Base-by-base conservation (phyloP, 768 basidiomycete species). In the Russula sp. region DNA sequence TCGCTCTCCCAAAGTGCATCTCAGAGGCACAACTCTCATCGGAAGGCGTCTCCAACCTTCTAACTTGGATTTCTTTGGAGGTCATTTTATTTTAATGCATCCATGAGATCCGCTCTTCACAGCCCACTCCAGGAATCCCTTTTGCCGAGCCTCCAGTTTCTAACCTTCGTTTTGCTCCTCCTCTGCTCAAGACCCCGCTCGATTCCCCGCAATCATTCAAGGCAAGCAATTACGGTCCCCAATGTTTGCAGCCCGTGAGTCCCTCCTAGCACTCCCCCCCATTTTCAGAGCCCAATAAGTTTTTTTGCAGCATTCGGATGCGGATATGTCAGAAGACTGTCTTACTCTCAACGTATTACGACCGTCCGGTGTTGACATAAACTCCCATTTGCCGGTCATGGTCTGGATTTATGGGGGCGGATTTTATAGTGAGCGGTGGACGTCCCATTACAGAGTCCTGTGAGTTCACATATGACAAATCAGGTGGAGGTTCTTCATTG, bases 291-390 rank as follows among this genome's bases (percentile, higher is more conserved):
- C 44, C 5, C 6, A 35, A 47, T 8, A 22, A 45, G 27, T 27
- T 20, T 6, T n/a, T 42, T 8, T 14, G n/a, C 32, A 49, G 53
- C 11, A 2, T 37, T 35, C 57, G 55, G 16, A 47, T 32, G 35
- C 34, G 22, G 34, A 59, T 42, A 68, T 71, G 37, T 77, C 76
- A 2, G 82, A 84, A 66, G 77, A 82, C 64, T 82, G 82, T 63
- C 70, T 84, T 49, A 77, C 71, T 8, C 63, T 83, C 51, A 83
- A 83, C 68, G 70, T 84, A 34, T 77, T 74, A 54, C 71, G 74
- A 7, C 82, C 82, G 0, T 67, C 71, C 1, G 75, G 75, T 6
- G 22, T 70, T 5, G 61, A 65, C 8, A 56, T 64, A 0, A 55
- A 42, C 3, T 68, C 74, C 5, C 69, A 59, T 13, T 64, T 81